Evolutionary conservation across 805 yeast genomes (phyloP), one percentile per base, ranked within the genome.

Genomic region (Saturnispora hagleri): DNA sequence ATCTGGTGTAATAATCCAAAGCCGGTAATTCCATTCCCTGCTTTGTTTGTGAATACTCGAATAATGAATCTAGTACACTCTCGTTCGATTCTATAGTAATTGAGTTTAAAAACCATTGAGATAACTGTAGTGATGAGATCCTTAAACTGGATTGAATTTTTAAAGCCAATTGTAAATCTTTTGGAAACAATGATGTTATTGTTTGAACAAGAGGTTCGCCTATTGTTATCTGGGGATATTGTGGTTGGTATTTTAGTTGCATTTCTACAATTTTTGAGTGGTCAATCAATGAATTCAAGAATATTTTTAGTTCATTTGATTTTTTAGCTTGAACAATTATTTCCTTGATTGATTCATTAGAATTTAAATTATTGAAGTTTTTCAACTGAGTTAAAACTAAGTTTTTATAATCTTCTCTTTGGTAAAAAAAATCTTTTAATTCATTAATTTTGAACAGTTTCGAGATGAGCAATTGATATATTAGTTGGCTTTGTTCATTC

Each of bases 11-110:
- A 56, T 89, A 81, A 0, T 84, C 81, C 54, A 73, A 74, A 53
- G 82, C 83, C 0, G 91, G 89, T 42, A 89, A 85, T n/a, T 46
- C 41, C 4, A 43, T 35, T 0, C 93, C 79, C 55, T 79, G 82
- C 44, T 70, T 72, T 1, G 66, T 62, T 3, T 68, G 71, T 0
- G 82, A 76, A 59, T 81, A 75, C 31, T 77, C 75, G 56, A 73
- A 74, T 31, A 87, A 62, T 38, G 76, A 79, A 18, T 77, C 81
- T 41, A 62, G 49, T 69, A 80, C 83, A 43, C 78, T 77, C 68
- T 80, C 84, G 38, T 77, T 76, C 6, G 76, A 72, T 2, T 72
- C 59, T 5, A 70, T 64, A 0, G 80, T 70, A 33, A 77, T 69
- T 1, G 73, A 71, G 15, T 76, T 73, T 26, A 86, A 63, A 33